These are phyloP conservation scores for Symbiodinium natans DNA, from an alignment of 73 alveolate genomes.

Conservation along the genomic window DNA sequence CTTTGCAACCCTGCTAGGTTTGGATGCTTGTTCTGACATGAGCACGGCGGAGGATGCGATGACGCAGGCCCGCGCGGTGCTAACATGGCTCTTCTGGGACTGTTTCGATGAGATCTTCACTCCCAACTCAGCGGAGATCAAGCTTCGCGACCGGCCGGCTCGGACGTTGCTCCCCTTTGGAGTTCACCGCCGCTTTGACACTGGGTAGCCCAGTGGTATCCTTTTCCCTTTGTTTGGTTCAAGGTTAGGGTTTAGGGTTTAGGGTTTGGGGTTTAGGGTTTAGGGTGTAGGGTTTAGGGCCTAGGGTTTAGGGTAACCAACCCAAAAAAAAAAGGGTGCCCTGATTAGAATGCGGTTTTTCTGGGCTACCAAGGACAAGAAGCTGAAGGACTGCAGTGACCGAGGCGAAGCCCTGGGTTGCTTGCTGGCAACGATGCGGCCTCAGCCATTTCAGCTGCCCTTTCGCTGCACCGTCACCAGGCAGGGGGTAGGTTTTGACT, in stretches of 20 bases:
- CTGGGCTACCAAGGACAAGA: not conserved
- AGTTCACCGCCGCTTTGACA: not conserved
- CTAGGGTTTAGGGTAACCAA: no score
- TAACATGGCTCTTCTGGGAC: conserved; percentile 87
- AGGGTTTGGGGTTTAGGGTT: no score
- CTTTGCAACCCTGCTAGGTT: not conserved
- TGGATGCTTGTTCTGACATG: not conserved
- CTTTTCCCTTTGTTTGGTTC: not conserved
- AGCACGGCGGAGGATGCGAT: not conserved
- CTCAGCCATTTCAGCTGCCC: conserved; percentile 74
- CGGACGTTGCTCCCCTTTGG: not conserved
- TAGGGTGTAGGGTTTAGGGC: no score
- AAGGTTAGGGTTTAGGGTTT: no score
- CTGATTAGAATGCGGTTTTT: not conserved
- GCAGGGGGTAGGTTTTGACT: not conserved
- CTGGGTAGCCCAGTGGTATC: not conserved
- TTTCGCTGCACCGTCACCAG: not conserved
- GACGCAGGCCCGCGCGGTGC: conserved; percentile 1
- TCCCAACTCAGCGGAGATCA: not conserved
- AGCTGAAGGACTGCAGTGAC: conserved; percentile 19
- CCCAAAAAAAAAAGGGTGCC: no score
- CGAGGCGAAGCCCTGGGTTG: conserved; percentile 56
- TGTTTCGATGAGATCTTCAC: conserved; percentile 60
- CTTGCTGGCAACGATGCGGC: conserved; percentile 50
- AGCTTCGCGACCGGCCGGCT: not conserved